Conservation (phyloP, 75 land plant genomes). For the Selaginella moellendorffii region DNA sequence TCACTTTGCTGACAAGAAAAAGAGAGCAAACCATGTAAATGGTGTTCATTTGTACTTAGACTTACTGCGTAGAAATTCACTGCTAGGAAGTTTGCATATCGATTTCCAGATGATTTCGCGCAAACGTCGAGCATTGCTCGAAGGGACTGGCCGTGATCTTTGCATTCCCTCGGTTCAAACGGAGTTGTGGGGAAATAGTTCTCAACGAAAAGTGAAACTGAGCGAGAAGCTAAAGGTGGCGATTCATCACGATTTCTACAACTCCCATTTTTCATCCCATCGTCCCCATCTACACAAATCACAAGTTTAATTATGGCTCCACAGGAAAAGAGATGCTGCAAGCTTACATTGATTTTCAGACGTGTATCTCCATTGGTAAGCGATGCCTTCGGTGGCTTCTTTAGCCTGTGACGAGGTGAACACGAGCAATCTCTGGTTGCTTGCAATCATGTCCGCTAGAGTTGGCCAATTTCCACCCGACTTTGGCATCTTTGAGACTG, state of each 20-base stretch:
- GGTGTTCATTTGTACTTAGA: not conserved
- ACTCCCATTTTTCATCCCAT: conserved; percentile 47
- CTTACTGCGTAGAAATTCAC: conserved; percentile 81
- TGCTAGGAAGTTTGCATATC: conserved; percentile 61
- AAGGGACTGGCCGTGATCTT: conserved; percentile 42
- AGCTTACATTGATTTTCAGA: conserved; percentile 69
- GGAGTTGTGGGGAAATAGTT: conserved; percentile 53
- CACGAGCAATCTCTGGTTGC: conserved; percentile 53
- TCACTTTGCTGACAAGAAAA: conserved; percentile 40
- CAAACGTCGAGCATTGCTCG: conserved; percentile 46
- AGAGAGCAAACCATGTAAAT: not conserved
- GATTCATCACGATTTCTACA: conserved; percentile 55
- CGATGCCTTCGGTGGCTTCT: conserved; percentile 64
- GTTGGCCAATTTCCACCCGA: conserved; percentile 66
- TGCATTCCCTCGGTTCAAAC: conserved; percentile 41
- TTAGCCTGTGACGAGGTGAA: conserved; percentile 51
- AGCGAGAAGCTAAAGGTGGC: conserved; percentile 24
- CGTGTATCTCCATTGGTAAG: conserved; percentile 64
- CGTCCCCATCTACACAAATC: conserved; percentile 55
- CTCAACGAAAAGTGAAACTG: conserved; percentile 35
- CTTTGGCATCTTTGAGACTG: conserved; percentile 59
- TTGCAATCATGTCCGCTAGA: conserved; percentile 43
- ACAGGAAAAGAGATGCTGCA: not conserved
- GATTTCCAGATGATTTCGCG: conserved; percentile 47
- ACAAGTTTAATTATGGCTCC: not conserved